A percentile compares a stretch with the other conserved stretches of the same genome.
phyloP scores from a whole-genome alignment of 2,329 filamentous ascomycete species.

The Magnaporthiopsis rhizophila region DNA sequence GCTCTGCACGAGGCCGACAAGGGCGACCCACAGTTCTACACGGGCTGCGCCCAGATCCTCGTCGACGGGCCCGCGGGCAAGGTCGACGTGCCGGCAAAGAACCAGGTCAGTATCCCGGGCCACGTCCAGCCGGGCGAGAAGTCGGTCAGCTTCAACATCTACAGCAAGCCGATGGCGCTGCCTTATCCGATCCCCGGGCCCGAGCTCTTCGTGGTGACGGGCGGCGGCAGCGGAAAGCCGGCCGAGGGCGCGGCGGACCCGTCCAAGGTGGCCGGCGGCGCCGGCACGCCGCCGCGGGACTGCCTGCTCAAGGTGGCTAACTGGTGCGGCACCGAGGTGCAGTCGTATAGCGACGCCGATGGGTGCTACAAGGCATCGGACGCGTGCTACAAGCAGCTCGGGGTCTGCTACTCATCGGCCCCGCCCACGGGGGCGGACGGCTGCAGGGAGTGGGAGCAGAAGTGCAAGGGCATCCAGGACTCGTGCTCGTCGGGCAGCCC shows the following conservation, averaged over 20 bases:
- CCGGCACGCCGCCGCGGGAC: conserved; percentile 44
- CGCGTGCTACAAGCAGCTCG: conserved; percentile 50
- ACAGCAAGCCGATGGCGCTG: conserved; percentile 37
- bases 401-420: conserved; percentile 49
- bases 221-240: conserved; percentile 5
- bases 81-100: conserved; percentile 36
- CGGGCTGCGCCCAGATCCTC: conserved; percentile 64
- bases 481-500: conserved; percentile 34
- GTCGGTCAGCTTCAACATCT: conserved; percentile 59
- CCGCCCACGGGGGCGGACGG: conserved; percentile 51
- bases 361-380: conserved; percentile 53
- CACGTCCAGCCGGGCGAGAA: conserved; percentile 47
- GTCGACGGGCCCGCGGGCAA: conserved; percentile 38
- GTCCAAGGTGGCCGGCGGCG: conserved; percentile 13
- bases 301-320: conserved; percentile 62
- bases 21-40: conserved; percentile 63
- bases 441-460: conserved; percentile 55
- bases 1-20: conserved; percentile 56
- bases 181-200: conserved; percentile 54
- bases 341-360: conserved; percentile 42
- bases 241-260: conserved; percentile 11
- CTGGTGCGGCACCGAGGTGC: conserved; percentile 60
- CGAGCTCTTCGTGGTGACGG: conserved; percentile 37
- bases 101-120: conserved; percentile 58
- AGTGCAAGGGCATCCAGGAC: conserved; percentile 44